These are phyloP conservation scores for Apophysomyces ossiformis DNA, from an alignment of 371 early-diverging fungal species.

Conservation along the genomic window DNA sequence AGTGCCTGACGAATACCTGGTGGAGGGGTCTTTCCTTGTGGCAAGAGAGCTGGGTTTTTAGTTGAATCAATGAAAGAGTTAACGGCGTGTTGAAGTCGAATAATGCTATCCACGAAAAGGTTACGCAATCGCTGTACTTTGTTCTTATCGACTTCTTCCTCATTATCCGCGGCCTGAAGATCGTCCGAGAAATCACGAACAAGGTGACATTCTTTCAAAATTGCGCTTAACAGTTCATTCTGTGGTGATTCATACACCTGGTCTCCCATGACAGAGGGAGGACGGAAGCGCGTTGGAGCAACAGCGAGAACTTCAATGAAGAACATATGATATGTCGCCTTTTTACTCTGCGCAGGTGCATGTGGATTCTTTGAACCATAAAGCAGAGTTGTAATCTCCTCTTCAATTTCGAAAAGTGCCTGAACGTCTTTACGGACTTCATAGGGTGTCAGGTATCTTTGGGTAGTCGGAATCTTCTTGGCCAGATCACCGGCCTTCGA, in stretches of 20 bases:
- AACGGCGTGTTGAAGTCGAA: conserved; percentile 87
- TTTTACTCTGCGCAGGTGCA: conserved; percentile 41
- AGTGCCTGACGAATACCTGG: conserved; percentile 96
- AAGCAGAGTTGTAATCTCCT: conserved; percentile 72
- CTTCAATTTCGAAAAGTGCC: conserved; percentile 79
- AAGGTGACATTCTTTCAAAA: conserved; percentile 81
- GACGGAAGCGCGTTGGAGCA: conserved; percentile 97
- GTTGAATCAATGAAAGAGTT: conserved; percentile 94
- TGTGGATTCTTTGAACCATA: conserved; percentile 76
- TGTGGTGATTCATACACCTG: conserved; percentile 94
- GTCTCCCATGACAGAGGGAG: conserved; percentile 89
- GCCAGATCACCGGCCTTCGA: conserved; percentile 45
- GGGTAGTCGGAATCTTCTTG: conserved; percentile 41
- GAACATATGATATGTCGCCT: conserved; percentile 83
- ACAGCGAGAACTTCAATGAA: conserved; percentile 96
- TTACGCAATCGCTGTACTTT: conserved; percentile 48
- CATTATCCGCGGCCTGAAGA: conserved; percentile 38
- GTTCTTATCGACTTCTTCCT: conserved; percentile 43
- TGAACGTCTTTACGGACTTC: conserved; percentile 81
- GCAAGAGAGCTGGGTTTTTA: conserved; percentile 66
- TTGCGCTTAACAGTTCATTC: conserved; percentile 84
- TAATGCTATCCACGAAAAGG: conserved; percentile 74
- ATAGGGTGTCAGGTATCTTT: conserved; percentile 75
- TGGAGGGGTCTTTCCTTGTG: conserved; percentile 64
- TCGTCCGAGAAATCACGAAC: conserved; percentile 67